Base-by-base conservation (phyloP, 129 eudicot genomes). In the Rutidosis leptorrhynchoides region DNA sequence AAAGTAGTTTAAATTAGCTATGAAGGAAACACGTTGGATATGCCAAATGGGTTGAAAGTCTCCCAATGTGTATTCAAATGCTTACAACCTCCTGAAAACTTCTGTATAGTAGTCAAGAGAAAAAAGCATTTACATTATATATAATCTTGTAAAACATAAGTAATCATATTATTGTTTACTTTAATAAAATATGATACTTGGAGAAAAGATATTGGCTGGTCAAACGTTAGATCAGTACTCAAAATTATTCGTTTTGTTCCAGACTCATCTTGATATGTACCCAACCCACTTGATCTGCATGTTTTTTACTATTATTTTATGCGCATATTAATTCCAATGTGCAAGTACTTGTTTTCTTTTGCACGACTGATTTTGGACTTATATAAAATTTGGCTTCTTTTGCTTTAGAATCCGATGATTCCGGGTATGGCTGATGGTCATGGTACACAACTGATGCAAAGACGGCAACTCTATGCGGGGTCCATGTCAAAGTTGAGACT, bases 401-500 rank as follows among this genome's bases (percentile, higher is more conserved):
- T 76, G 32, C 28, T 46, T 30, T 28, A 88, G 95, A 70, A 79
- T 67, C 86, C 89, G 19, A 54, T 83, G 65, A 63, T 80, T 62
- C 83, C 83, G 27, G 86, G 81, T 62, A 72, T 86, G 77, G 73
- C 29, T 60, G 95, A 89, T 79, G 99, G 94, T 30, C 82, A 74
- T 65, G 94, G 90, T 48, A 68, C 92, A 57, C 91, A 86, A 69
- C 79, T 93, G 60, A 46, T 77, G 74, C 97, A 94, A 62, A 80
- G 97, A 48, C 77, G 97, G 9, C 97, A 94, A 69, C 93, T 94
- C 51, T 94, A 86, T 77, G 78, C 90, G 24, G 87, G 68, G 37
- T 79, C 99, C 11, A 84, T 94, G 99, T 94, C 99, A 14, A 94
- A 86, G 68, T 67, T 94, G 80, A 85, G 99, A 58, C 54, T 81